Percentiles rank a stretch among this genome's conserved stretches.
Evolutionary conservation across 805 yeast genomes (phyloP).

Genomic region (Cyberlindnera subsufficiens): DNA sequence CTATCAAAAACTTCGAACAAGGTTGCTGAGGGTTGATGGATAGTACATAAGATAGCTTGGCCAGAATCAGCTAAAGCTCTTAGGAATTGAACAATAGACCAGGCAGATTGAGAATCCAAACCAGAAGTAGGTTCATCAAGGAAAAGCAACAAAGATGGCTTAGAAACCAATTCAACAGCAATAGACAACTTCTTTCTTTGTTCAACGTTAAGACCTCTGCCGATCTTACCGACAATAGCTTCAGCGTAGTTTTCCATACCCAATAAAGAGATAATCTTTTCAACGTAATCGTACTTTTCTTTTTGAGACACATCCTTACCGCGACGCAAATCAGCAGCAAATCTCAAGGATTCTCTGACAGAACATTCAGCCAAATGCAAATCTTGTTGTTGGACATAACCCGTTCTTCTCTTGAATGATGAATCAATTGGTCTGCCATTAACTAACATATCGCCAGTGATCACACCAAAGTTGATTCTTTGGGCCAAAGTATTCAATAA

Average conservation of each 20-base stretch:
- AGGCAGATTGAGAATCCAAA: slow-evolving; percentile 62
- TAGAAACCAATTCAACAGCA: slow-evolving; percentile 64
- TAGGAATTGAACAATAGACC: slow-evolving; percentile 59
- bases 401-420: slow-evolving; percentile 52
- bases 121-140: slow-evolving; percentile 69
- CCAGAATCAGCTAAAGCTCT: slow-evolving; percentile 54
- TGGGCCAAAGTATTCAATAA: slow-evolving; percentile 65
- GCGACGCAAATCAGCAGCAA: slow-evolving; percentile 65
- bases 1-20: slow-evolving; percentile 75
- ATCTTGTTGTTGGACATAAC: slow-evolving; percentile 73
- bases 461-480: slow-evolving; percentile 64
- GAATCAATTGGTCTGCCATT: slow-evolving; percentile 55
- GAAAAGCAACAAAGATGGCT: slow-evolving; percentile 53
- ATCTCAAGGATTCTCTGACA: slow-evolving; percentile 65
- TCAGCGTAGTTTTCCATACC: slow-evolving; percentile 64
- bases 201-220: slow-evolving; percentile 62
- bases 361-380: slow-evolving; percentile 60
- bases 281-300: slow-evolving; percentile 63
- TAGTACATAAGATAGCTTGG: slow-evolving; percentile 66
- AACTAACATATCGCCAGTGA: slow-evolving; percentile 61
- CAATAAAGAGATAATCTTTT: slow-evolving; percentile 53
- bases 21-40: slow-evolving; percentile 83
- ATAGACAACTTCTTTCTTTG: slow-evolving; percentile 61
- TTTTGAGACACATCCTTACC: slow-evolving; percentile 41
- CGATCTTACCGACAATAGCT: slow-evolving; percentile 69